These are phyloP conservation scores for Chenopodium berlandieri DNA, from an alignment of 148 eudicot genomes.

Conservation along the genomic window DNA sequence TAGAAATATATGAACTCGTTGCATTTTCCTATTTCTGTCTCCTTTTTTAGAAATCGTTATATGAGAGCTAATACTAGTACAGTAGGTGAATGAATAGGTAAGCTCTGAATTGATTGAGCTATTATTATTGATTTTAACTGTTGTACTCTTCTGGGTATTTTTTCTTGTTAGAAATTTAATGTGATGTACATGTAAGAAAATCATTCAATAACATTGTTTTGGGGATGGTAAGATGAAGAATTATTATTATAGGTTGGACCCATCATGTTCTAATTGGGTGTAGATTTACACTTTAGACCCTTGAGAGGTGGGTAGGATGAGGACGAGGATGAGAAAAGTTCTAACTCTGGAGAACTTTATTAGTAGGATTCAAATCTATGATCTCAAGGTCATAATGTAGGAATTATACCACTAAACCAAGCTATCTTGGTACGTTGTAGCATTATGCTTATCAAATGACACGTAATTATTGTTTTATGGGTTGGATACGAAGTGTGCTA, in stretches of 20 bases:
- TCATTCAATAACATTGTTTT: not conserved
- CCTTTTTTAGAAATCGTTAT: not conserved
- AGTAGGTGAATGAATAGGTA: not conserved
- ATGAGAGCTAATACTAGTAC: not conserved
- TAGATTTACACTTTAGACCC: not conserved
- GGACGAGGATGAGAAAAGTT: not conserved
- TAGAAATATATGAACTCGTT: not conserved
- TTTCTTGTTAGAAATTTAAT: not conserved
- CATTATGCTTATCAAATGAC: not conserved
- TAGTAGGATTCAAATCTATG: not conserved
- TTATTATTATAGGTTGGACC: not conserved
- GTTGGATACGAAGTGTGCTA: not conserved
- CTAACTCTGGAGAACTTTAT: not conserved
- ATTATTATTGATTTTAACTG: not conserved
- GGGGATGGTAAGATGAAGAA: not conserved
- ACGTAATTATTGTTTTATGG: not conserved
- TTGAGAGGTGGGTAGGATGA: not conserved
- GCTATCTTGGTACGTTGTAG: too few relatives aligned
- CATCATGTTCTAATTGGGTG: not conserved
- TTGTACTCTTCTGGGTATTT: not conserved
- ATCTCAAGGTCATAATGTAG: not conserved
- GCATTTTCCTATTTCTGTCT: not conserved
- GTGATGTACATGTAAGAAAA: not conserved
- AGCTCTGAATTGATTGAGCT: not conserved
- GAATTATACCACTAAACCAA: not conserved